Evolutionary conservation across 2,329 filamentous ascomycete genomes (phyloP), one percentile per base, ranked within the genome.

Genomic region (Alternaria triticimaculans): DNA sequence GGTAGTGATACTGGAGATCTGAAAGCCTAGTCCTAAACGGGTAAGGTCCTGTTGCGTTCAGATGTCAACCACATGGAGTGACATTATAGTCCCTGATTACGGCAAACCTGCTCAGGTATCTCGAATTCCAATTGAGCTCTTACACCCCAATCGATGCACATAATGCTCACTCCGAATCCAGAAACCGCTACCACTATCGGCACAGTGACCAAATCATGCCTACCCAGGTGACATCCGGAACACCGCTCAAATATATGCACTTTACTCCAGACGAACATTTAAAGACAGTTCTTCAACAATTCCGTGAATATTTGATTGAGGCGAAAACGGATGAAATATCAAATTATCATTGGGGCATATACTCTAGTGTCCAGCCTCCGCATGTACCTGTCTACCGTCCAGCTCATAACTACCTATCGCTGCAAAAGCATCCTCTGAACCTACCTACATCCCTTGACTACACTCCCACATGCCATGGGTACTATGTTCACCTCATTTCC

Each of bases 401-500:
- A 26, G 15, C 9, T 26, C 21, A 8, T 11, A 11, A 2, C 6
- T n/a, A 9, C 23, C 4, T n/a, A 2, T 15, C 45, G 14, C 1
- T 11, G 4, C 2, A 15, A 3, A 2, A 26, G 4, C 1, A 0
- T 48, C 45, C 1, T 2, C 45, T 41, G 33, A 2, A 12, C 45
- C 15, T 5, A 1, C 4, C 3, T 15, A n/a, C 2, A 3, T 3
- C 3, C 4, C 45, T 26, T 10, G 21, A n/a, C 5, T 26, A n/a
- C 4, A 26, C 9, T 6, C 21, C 14, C 4, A 26, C 8, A 11
- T 26, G 8, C 23, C 6, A 48, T 11, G 21, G 10, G 21, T 26
- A 3, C 3, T n/a, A 11, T 26, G 0, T 4, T 48, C n/a, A n/a
- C n/a, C n/a, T n/a, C n/a, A n/a, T n/a, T 6, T n/a, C 6, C 21